Evolutionary conservation across 2,329 filamentous ascomycete genomes (phyloP).

Genomic region (Beauveria asiatica): DNA sequence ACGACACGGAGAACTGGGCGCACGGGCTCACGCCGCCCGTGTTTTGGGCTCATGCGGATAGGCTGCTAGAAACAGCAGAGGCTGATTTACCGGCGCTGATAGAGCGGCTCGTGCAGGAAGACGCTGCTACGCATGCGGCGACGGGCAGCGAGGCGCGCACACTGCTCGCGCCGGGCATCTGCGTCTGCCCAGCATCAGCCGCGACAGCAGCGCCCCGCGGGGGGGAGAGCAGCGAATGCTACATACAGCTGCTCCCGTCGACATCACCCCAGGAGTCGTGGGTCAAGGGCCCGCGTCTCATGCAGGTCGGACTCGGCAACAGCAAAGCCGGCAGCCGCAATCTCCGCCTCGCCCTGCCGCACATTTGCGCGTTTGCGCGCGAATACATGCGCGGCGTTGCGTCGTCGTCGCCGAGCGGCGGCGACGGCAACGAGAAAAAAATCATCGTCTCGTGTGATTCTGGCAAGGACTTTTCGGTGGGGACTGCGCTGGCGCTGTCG

Average conservation of each 20-base stretch:
- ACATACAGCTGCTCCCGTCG: conserved; percentile 34
- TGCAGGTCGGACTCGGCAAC: conserved; percentile 56
- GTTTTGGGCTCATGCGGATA: conserved; percentile 66
- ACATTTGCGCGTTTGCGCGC: conserved; percentile 49
- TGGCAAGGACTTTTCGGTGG: conserved; percentile 74
- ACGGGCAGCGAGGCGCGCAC: conserved; percentile 12
- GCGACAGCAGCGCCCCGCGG: background rate
- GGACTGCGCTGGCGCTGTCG: conserved; percentile 64
- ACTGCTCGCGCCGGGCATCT: conserved; percentile 28
- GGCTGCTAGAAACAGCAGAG: conserved; percentile 57
- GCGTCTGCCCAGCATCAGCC: conserved; percentile 28
- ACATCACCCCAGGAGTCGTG: conserved; percentile 36
- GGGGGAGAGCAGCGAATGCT: conserved; percentile 20
- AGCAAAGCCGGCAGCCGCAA: conserved; percentile 77
- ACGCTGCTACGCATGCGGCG: conserved; percentile 12
- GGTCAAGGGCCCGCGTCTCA: conserved; percentile 30
- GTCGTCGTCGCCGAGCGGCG: too few relatives aligned
- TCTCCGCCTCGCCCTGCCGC: conserved; percentile 61
- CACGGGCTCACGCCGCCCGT: conserved; percentile 64
- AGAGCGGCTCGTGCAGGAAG: conserved; percentile 30
- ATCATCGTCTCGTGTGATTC: conserved; percentile 63
- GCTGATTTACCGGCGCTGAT: conserved; percentile 50
- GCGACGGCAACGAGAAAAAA: conserved; percentile 18
- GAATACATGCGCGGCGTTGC: conserved; percentile 23
- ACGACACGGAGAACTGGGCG: conserved; percentile 93